These are phyloP conservation scores for Cryptomeria japonica DNA, from an alignment of 75 land plant species.

Conservation along the genomic window DNA sequence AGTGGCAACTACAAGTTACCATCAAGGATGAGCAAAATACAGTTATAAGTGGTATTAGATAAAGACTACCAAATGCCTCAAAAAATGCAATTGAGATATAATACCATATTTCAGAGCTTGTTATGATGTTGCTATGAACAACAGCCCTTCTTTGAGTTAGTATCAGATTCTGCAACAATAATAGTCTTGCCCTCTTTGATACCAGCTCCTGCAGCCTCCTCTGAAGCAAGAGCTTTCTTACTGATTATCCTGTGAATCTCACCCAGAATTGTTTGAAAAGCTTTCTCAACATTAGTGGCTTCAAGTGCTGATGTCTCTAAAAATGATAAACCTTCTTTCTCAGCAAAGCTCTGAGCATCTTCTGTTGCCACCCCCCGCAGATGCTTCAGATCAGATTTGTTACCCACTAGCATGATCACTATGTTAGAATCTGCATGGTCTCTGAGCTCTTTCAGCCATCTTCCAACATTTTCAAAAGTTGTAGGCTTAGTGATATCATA, in stretches of 20 bases:
- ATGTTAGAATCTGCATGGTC: conserved; percentile 78
- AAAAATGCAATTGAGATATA: conserved; percentile 4
- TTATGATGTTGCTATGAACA: conserved; percentile 32
- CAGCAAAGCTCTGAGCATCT: conserved; percentile 65
- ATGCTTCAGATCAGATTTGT: conserved; percentile 71
- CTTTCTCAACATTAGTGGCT: conserved; percentile 64
- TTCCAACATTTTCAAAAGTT: conserved; percentile 67
- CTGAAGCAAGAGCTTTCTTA: conserved; percentile 59
- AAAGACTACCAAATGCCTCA: neutral
- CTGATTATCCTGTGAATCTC: conserved; percentile 72
- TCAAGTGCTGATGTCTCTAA: conserved; percentile 73
- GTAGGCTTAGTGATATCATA: conserved; percentile 67
- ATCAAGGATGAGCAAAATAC: conserved; percentile 13
- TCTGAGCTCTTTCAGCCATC: conserved; percentile 69
- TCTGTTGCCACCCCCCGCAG: conserved; percentile 64
- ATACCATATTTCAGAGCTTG: conserved; percentile 4
- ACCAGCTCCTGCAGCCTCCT: conserved; percentile 39
- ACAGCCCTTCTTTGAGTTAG: conserved; percentile 52
- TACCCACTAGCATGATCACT: conserved; percentile 69
- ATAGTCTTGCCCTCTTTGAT: conserved; percentile 62
- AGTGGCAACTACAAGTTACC: conserved; percentile 10
- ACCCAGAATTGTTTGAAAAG: conserved; percentile 60
- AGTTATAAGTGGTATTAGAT: conserved; percentile 7
- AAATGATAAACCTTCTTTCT: conserved; percentile 66
- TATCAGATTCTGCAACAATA: conserved; percentile 28